Base-by-base conservation (phyloP, 73 alveolate genomes). In the Paramecium sexaurelia region DNA sequence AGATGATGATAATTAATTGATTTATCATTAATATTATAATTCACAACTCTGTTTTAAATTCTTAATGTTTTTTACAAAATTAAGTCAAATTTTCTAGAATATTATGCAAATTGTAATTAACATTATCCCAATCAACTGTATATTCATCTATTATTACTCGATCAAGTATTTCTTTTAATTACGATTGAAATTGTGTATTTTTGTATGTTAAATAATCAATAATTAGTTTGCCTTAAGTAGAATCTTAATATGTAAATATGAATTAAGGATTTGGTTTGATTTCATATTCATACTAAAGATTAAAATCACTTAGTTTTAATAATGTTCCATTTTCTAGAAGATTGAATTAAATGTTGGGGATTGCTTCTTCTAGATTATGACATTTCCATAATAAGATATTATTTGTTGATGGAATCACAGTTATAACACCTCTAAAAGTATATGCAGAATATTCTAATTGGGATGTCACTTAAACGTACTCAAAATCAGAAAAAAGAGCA, bases 311-410 rank as follows among this genome's bases (percentile, higher is more conserved):
- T 0, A 29, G 37, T 26, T 32, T 29, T 6, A 68, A 68, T 5
- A 68, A 5, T 0, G 45, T 29, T 24, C 85, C 85, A 10, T 32
- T 29, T 29, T 68, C 43, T 3, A 27, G 19, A 27, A 71, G 43
- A 33, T 10, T 35, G 13, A 71, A 71, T 32, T 1, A 19, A 9
- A 35, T 9, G 9, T 32, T 35, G 11, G 86, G 86, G 3, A 71
- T 35, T 2, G 55, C 61, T 71, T 71, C 45, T 61, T 22, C 41
- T 32, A 61, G 86, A 71, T 71, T 13, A 32, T 36, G 55, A 71
- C 86, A 71, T 71, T 36, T 71, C 86, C 57, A 71, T 22, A 71
- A 71, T 71, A 71, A 37, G 22, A 71, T 36, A 37, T 71, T 71
- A 1, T 71, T 71, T 33, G 57, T 35, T 11, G 9, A 5, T 35